These are phyloP conservation scores for Nicotiana attenuata DNA, from an alignment of 257 asterid genomes.

Conservation along the genomic window DNA sequence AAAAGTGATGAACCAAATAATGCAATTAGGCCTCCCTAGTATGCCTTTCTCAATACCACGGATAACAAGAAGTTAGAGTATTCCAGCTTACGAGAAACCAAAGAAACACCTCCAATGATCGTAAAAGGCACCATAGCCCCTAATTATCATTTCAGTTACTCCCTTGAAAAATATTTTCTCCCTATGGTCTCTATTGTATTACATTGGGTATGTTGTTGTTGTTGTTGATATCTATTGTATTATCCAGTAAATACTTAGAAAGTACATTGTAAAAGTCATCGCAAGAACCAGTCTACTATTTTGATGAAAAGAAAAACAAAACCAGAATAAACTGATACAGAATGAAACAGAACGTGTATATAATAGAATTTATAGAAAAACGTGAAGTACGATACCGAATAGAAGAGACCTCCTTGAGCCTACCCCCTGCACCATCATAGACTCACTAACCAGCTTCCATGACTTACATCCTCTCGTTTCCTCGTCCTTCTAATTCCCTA, in stretches of 20 bases:
- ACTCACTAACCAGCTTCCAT: slow-evolving; percentile 1
- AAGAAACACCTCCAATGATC: not conserved
- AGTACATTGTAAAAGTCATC: not conserved
- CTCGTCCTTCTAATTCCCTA: not conserved
- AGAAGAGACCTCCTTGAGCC: not conserved
- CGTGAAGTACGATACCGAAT: not conserved
- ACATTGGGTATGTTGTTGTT: not conserved
- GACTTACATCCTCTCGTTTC: not conserved
- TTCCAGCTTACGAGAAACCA: not conserved
- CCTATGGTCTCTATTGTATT: not conserved
- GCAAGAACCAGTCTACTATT: not conserved
- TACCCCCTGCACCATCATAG: not conserved
- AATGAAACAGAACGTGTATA: not conserved
- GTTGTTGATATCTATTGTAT: not conserved
- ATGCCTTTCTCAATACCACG: not conserved
- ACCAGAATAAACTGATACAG: not conserved
- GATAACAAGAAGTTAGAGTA: not conserved
- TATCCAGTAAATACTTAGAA: not conserved
- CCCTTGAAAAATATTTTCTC: not conserved
- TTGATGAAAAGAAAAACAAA: not conserved
- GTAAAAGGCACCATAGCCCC: not conserved
- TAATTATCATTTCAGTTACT: not conserved
- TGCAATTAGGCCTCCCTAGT: not conserved
- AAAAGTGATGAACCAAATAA: not conserved
- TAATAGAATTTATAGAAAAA: not conserved